A percentile compares a stretch with the other conserved stretches of the same genome.
phyloP scores from a whole-genome alignment of 2,329 filamentous ascomycete species.

The Clarireedia homoeocarpa region DNA sequence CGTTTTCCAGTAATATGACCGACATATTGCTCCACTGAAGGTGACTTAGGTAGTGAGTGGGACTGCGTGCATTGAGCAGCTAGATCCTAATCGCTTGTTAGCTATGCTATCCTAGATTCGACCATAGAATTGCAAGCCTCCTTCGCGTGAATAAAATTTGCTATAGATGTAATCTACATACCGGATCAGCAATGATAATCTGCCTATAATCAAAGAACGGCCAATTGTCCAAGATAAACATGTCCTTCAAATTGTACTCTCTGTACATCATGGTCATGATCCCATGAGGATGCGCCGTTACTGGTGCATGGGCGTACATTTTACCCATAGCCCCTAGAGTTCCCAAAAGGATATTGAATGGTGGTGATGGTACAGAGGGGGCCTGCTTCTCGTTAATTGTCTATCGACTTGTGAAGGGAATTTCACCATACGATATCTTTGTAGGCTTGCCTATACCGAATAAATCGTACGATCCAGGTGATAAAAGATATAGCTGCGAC shows the following conservation, averaged over 20 bases:
- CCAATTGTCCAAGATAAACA: slow-evolving; percentile 8
- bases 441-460: neutral
- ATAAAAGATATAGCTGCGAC: neutral
- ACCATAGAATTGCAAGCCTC: neutral
- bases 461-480: neutral
- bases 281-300: slow-evolving; percentile 2
- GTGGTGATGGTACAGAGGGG: neutral
- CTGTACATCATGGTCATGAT: slow-evolving; percentile 10
- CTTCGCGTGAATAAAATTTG: neutral
- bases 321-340: slow-evolving; percentile 1
- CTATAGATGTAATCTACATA: neutral
- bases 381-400: neutral
- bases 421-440: neutral
- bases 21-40: neutral
- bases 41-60: slow-evolving; percentile 1
- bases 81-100: neutral
- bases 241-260: neutral
- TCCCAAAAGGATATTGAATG: slow-evolving; percentile 2
- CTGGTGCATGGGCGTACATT: slow-evolving; percentile 1
- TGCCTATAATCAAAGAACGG: slow-evolving; percentile 6
- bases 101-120: neutral
- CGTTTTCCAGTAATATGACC: slow-evolving; percentile 11
- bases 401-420: neutral
- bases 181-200: slow-evolving; percentile 6
- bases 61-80: slow-evolving; percentile 7